Evolutionary conservation across 371 early-diverging fungal genomes (phyloP).

Genomic region (Lichtheimia hyalospora): DNA sequence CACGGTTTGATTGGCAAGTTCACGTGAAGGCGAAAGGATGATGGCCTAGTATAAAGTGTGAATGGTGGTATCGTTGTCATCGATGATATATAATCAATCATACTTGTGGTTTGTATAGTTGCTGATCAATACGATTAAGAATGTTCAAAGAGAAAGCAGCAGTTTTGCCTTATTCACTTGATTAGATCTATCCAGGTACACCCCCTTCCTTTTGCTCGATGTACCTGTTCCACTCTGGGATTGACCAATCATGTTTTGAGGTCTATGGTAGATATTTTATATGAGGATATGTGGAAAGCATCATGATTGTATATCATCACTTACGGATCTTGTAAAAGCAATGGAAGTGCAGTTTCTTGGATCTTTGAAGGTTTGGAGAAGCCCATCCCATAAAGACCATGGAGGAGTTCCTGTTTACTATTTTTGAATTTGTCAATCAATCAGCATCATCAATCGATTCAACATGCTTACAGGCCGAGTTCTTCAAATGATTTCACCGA

Average conservation of each 20-base stretch:
- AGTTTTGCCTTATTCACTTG: conserved; percentile 74
- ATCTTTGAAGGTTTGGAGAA: conserved; percentile 94
- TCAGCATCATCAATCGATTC: too few relatives aligned
- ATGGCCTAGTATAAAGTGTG: conserved; percentile 55
- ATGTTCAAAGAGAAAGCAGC: conserved; percentile 95
- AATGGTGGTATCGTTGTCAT: background rate
- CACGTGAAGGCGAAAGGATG: conserved; percentile 96
- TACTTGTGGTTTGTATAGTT: conserved; percentile 47
- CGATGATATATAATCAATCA: background rate
- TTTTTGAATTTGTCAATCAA: background rate
- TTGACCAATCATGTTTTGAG: conserved; percentile 50
- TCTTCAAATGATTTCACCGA: conserved; percentile 80
- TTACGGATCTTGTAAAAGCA: conserved; percentile 76
- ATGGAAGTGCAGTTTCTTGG: conserved; percentile 93
- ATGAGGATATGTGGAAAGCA: background rate
- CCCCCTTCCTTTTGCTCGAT: background rate
- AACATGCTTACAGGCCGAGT: conserved; percentile 59
- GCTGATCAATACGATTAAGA: conserved; percentile 70
- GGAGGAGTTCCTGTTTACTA: conserved; percentile 73
- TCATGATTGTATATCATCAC: conserved; percentile 11
- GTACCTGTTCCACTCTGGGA: conserved; percentile 50
- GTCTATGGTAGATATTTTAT: conserved; percentile 14
- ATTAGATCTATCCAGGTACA: background rate
- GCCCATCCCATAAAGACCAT: conserved; percentile 93
- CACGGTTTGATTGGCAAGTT: conserved; percentile 96